A percentile compares a stretch with the other conserved stretches of the same genome.
These are phyloP conservation scores for Biscutella laevigata DNA, from an alignment of 441 rosid genomes.

Conservation along the genomic window DNA sequence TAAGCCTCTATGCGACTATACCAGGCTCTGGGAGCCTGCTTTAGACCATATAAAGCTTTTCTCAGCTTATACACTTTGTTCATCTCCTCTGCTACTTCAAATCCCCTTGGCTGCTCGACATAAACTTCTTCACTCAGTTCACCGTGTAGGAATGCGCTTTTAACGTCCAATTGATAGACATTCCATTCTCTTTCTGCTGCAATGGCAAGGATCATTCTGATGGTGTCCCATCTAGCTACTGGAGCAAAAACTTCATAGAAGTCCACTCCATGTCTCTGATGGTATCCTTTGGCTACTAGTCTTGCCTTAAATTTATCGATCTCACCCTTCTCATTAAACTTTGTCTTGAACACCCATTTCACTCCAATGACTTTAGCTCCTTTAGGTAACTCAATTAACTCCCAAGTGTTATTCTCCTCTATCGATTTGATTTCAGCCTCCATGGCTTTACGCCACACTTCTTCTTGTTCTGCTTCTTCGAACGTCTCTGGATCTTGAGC, in stretches of 20 bases:
- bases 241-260: background rate
- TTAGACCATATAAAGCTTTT: background rate
- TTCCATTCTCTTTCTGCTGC: background rate
- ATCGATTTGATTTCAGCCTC: too few species aligned
- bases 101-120: background rate
- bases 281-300: background rate
- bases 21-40: background rate
- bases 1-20: background rate
- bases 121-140: background rate
- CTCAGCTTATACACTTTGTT: background rate
- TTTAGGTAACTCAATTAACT: too few species aligned
- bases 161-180: background rate
- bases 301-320: background rate
- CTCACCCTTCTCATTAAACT: background rate
- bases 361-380: background rate
- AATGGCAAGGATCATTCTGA: rapidly evolving
- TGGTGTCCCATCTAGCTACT: background rate
- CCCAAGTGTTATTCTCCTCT: too few species aligned
- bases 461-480: too few species aligned
- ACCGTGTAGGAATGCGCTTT: background rate
- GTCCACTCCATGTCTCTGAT: background rate
- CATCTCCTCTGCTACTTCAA: background rate
- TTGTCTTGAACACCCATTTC: background rate
- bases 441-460: too few species aligned
- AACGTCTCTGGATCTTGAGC: too few species aligned